These are phyloP conservation scores for Lentinula sp. DNA, from an alignment of 768 basidiomycete species.

Conservation along the genomic window DNA sequence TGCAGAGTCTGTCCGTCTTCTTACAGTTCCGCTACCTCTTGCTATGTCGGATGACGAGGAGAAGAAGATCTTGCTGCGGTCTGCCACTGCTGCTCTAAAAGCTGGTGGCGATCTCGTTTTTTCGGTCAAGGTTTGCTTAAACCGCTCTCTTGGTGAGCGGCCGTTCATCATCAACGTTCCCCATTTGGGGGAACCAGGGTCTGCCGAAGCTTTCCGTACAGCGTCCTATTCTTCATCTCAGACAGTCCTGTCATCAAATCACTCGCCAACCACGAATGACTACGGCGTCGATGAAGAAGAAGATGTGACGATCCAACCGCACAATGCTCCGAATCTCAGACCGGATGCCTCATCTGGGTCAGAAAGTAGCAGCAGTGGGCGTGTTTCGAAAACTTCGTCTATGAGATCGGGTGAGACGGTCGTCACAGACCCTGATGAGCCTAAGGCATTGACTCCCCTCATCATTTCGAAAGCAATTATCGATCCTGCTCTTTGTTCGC, in stretches of 20 bases:
- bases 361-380: conserved; percentile 43
- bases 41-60: conserved; percentile 74
- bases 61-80: conserved; percentile 68
- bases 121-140: conserved; percentile 78
- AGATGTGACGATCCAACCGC: conserved; percentile 47
- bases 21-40: conserved; percentile 48
- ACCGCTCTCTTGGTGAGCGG: conserved; percentile 52
- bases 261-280: conserved; percentile 31
- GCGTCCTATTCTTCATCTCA: conserved; percentile 31
- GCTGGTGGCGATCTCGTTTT: conserved; percentile 86
- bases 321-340: neutral
- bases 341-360: conserved; percentile 43
- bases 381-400: conserved; percentile 41
- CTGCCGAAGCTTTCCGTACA: conserved; percentile 20
- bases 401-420: conserved; percentile 40
- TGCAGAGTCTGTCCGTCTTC: conserved; percentile 79
- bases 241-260: conserved; percentile 25
- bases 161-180: conserved; percentile 66
- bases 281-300: conserved; percentile 37
- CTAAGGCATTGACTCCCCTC: conserved; percentile 25
- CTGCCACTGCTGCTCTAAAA: conserved; percentile 85
- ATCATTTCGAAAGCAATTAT: conserved; percentile 23
- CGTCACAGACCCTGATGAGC: conserved; percentile 44
- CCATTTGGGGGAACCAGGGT: conserved; percentile 35
- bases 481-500: conserved; percentile 43